These are phyloP conservation scores for Yamadazyma paraphyllophila DNA, from an alignment of 805 yeast genomes.

Conservation along the genomic window DNA sequence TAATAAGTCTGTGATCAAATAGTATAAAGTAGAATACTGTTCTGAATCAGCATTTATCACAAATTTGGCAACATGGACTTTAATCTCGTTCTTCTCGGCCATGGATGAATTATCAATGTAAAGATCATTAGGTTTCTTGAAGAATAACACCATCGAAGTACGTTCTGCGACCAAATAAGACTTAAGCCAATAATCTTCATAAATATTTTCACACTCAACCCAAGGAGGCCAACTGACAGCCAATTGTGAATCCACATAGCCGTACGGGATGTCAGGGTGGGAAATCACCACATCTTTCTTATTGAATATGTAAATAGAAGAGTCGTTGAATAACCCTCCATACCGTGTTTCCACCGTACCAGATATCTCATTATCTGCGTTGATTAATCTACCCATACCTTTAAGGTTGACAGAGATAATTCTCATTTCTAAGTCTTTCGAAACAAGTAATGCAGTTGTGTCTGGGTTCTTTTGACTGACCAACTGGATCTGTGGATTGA, in stretches of 20 bases:
- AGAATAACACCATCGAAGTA: slow-evolving; percentile 42
- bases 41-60: slow-evolving; percentile 38
- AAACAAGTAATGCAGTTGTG: slow-evolving; percentile 50
- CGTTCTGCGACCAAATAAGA: slow-evolving; percentile 34
- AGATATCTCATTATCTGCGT: slow-evolving; percentile 31
- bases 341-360: slow-evolving; percentile 53
- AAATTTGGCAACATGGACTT: slow-evolving; percentile 34
- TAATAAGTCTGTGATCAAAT: slow-evolving; percentile 34
- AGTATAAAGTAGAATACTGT: slow-evolving; percentile 38
- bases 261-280: slow-evolving; percentile 43
- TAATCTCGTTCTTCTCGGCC: slow-evolving; percentile 27
- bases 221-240: slow-evolving; percentile 81
- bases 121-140: slow-evolving; percentile 51
- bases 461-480: slow-evolving; percentile 45
- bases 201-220: slow-evolving; percentile 69
- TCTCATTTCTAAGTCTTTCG: slow-evolving; percentile 59
- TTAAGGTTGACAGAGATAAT: slow-evolving; percentile 44
- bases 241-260: slow-evolving; percentile 55
- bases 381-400: slow-evolving; percentile 36
- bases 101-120: slow-evolving; percentile 28
- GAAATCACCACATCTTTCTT: slow-evolving; percentile 26
- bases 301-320: slow-evolving; percentile 52
- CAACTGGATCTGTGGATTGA: slow-evolving; percentile 81
- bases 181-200: slow-evolving; percentile 39
- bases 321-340: slow-evolving; percentile 55